Percentiles rank a stretch among this genome's conserved stretches.
Evolutionary conservation across 306 rosid species (phyloP).

Genomic region (Vachellia pachyceras): DNA sequence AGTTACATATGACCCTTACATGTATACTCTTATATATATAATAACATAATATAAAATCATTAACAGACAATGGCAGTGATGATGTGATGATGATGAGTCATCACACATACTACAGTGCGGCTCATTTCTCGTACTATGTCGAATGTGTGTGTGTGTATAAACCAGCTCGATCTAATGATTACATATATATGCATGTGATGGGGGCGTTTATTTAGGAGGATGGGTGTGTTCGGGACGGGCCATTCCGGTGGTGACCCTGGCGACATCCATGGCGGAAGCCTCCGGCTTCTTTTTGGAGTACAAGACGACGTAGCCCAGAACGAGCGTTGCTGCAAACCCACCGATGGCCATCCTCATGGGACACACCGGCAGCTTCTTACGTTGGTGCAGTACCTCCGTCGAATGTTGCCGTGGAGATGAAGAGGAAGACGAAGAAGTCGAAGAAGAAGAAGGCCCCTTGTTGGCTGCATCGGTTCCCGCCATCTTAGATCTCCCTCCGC

Average conservation of each 20-base stretch:
- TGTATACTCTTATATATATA: too few species aligned
- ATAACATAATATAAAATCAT: neutral
- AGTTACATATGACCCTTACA: neutral
- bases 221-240: slow-evolving; percentile 45
- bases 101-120: neutral
- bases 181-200: too few species aligned
- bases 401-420: slow-evolving; percentile 38
- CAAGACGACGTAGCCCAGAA: slow-evolving; percentile 56
- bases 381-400: slow-evolving; percentile 59
- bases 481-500: slow-evolving; percentile 38
- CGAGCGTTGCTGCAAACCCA: slow-evolving; percentile 55
- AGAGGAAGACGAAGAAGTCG: neutral
- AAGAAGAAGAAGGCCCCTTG: neutral
- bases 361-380: slow-evolving; percentile 45
- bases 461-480: slow-evolving; percentile 36
- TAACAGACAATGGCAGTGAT: too few species aligned
- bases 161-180: too few species aligned
- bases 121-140: neutral
- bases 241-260: slow-evolving; percentile 56
- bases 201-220: slow-evolving; percentile 34
- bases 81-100: neutral
- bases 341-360: slow-evolving; percentile 65
- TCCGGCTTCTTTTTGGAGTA: slow-evolving; percentile 74
- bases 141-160: too few species aligned
- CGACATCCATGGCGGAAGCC: slow-evolving; percentile 71